Percentiles rank a stretch among this genome's conserved stretches.
phyloP scores from a whole-genome alignment of 164 flowering plant species.

The Protea cynaroides region DNA sequence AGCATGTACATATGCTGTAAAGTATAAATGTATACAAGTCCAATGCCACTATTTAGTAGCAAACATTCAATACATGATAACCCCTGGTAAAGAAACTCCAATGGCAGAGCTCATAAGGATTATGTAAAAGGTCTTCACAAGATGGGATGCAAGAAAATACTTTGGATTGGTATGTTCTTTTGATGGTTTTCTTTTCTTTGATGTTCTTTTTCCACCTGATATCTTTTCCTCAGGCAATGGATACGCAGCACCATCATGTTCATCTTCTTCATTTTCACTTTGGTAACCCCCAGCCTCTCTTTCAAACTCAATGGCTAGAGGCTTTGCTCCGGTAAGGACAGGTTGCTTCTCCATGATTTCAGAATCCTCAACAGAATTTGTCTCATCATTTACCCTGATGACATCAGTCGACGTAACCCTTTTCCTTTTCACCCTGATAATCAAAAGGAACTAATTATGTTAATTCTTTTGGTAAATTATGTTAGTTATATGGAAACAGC shows the following conservation, averaged over 20 bases:
- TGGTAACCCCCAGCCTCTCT: conserved; percentile 52
- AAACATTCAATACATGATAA: neutral
- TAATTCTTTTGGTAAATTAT: too few species aligned
- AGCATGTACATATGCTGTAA: neutral
- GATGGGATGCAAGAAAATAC: conserved; percentile 30
- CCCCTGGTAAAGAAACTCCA: neutral
- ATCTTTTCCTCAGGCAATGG: conserved; percentile 15
- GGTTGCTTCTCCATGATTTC: conserved; percentile 32
- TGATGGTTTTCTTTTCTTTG: conserved; percentile 65
- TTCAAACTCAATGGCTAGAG: conserved; percentile 56
- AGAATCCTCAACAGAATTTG: conserved; percentile 20
- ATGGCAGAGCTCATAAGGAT: neutral
- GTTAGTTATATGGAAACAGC: neutral
- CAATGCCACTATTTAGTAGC: neutral
- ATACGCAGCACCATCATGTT: conserved; percentile 15
- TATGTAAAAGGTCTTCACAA: neutral
- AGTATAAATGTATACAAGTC: neutral
- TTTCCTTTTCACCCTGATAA: conserved; percentile 62
- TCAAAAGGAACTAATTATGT: neutral
- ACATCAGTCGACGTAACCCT: conserved; percentile 8
- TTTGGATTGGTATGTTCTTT: conserved; percentile 34
- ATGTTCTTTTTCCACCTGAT: conserved; percentile 12
- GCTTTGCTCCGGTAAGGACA: conserved; percentile 29
- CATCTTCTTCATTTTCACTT: conserved; percentile 46
- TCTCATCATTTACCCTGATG: conserved; percentile 13